Conservation (phyloP, 129 eudicot species). For the Glebionis coronaria region DNA sequence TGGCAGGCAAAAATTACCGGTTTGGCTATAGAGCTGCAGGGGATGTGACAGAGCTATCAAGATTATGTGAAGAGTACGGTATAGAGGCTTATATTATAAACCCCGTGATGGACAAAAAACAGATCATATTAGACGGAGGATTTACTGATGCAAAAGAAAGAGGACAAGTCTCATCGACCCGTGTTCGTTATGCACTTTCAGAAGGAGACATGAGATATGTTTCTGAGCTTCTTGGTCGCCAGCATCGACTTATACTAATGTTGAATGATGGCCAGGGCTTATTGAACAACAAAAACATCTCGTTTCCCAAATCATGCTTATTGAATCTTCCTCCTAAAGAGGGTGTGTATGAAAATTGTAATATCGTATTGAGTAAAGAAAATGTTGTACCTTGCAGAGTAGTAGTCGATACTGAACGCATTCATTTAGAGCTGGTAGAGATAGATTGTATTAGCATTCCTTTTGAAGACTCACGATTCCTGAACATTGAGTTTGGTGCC, state of each 20-base stretch:
- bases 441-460: slow-evolving; percentile 29
- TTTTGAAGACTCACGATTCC: slow-evolving; percentile 35
- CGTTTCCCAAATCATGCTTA: slow-evolving; percentile 61
- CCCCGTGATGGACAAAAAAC: slow-evolving; percentile 87
- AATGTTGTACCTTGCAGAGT: slow-evolving; percentile 65
- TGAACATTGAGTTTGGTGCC: slow-evolving; percentile 73
- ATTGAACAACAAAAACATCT: slow-evolving; percentile 31
- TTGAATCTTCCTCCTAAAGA: slow-evolving; percentile 93
- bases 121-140: slow-evolving; percentile 27
- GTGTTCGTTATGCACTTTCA: slow-evolving; percentile 88
- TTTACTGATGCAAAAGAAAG: slow-evolving; percentile 51
- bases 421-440: slow-evolving; percentile 66
- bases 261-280: slow-evolving; percentile 32
- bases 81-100: slow-evolving; percentile 69
- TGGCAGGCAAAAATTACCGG: slow-evolving; percentile 84
- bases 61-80: slow-evolving; percentile 66
- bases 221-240: slow-evolving; percentile 86
- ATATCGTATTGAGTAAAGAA: slow-evolving; percentile 38
- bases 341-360: slow-evolving; percentile 66
- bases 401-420: slow-evolving; percentile 44
- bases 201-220: slow-evolving; percentile 86
- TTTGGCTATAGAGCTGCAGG: slow-evolving; percentile 94
- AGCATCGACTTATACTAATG: slow-evolving; percentile 64
- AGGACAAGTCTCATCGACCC: slow-evolving; percentile 98
- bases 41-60: slow-evolving; percentile 65